A percentile compares a stretch with the other conserved stretches of the same genome.
Evolutionary conservation across 2,329 filamentous ascomycete genomes (phyloP).

Genomic region (Thielaviopsis punctulata): DNA sequence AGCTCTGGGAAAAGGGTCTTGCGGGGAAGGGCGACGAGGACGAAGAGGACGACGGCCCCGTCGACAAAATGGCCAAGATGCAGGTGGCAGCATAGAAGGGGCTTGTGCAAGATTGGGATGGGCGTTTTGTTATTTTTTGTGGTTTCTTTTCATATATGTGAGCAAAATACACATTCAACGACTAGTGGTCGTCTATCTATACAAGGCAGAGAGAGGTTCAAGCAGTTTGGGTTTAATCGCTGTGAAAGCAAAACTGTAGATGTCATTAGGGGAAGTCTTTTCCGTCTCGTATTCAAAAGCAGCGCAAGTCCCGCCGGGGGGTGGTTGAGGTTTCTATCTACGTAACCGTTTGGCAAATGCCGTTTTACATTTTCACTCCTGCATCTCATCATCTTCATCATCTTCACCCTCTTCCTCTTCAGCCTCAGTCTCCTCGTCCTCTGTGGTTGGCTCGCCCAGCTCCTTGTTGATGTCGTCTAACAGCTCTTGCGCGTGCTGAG

Average conservation of each 20-base stretch:
- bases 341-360: background rate
- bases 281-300: background rate
- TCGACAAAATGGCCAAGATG: slow-evolving; percentile 47
- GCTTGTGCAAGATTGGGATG: background rate
- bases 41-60: slow-evolving; percentile 47
- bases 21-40: slow-evolving; percentile 48
- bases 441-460: slow-evolving; percentile 41
- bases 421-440: slow-evolving; percentile 33
- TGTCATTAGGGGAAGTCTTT: no score
- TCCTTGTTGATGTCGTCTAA: slow-evolving; percentile 44
- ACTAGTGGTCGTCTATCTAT: background rate
- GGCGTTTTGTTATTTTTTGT: background rate
- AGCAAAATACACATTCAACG: background rate
- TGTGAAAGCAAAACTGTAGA: no score
- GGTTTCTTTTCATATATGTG: slow-evolving; percentile 8
- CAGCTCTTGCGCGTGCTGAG: slow-evolving; percentile 58
- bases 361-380: slow-evolving; percentile 17
- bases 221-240: no score
- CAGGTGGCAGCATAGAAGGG: slow-evolving; percentile 39
- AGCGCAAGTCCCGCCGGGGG: background rate
- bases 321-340: background rate
- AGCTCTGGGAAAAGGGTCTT: slow-evolving; percentile 63
- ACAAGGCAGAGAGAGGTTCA: background rate
- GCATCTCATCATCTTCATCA: slow-evolving; percentile 43
- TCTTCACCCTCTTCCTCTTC: slow-evolving; percentile 32